Evolutionary conservation across 2,329 filamentous ascomycete species (phyloP).

Genomic region (Aspergillus sp.): DNA sequence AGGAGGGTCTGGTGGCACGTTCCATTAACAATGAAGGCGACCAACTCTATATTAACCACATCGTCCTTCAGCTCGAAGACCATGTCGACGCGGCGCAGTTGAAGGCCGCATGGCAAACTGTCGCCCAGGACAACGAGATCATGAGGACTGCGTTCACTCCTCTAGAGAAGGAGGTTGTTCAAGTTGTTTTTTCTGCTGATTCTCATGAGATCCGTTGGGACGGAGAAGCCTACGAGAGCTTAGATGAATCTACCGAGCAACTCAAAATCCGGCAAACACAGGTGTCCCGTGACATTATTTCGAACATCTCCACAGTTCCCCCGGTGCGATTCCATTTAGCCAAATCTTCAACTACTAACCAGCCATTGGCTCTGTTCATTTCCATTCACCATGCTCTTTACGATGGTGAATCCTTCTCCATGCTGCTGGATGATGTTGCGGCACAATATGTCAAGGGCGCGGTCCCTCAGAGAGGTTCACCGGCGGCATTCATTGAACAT

Average conservation of each 20-base stretch:
- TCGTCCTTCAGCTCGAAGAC: constrained; percentile 33
- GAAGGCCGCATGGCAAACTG: constrained; percentile 26
- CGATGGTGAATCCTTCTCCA: constrained; percentile 34
- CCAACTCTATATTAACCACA: constrained; percentile 41
- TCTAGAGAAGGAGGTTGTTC: constrained; percentile 33
- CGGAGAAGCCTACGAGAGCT: constrained; percentile 13
- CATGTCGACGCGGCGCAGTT: constrained; percentile 27
- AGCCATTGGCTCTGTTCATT: constrained; percentile 26
- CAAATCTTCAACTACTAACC: constrained; percentile 9
- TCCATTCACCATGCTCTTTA: constrained; percentile 41
- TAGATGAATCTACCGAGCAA: constrained; percentile 14
- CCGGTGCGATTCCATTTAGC: constrained; percentile 30
- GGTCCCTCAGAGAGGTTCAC: constrained; percentile 17
- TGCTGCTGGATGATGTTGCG: constrained; percentile 35
- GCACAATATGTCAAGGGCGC: constrained; percentile 21
- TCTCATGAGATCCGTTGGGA: constrained; percentile 19
- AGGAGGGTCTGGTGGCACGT: constrained; percentile 39
- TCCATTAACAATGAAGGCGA: constrained; percentile 31
- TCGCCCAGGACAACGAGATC: constrained; percentile 37
- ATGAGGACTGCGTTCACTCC: constrained; percentile 40
- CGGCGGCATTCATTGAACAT: constrained; percentile 28
- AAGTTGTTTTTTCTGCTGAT: constrained; percentile 31
- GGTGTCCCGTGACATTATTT: constrained; percentile 26
- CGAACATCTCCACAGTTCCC: constrained; percentile 22
- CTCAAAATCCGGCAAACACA: constrained; percentile 11